A percentile compares a stretch with the other conserved stretches of the same genome.
phyloP scores from a whole-genome alignment of 116 monocot species.

The Papilionanthe hybrid region DNA sequence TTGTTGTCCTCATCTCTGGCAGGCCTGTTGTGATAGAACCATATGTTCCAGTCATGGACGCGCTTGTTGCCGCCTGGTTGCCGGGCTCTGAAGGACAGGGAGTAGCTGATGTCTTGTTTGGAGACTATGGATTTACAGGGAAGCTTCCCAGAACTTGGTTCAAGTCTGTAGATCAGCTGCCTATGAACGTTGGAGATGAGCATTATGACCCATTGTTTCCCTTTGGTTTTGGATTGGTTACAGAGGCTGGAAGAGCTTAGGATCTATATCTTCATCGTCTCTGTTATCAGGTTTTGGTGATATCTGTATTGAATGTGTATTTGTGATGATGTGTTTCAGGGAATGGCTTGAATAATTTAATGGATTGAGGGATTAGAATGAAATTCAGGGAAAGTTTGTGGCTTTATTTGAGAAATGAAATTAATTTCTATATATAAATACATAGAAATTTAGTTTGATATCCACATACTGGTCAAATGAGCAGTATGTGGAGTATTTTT shows the following conservation, averaged over 20 bases:
- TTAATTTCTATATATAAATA: too few species aligned
- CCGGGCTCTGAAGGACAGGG: constrained; percentile 63
- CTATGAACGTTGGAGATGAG: constrained; percentile 56
- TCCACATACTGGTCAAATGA: too few species aligned
- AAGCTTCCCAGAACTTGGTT: constrained; percentile 62
- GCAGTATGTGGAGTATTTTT: too few species aligned
- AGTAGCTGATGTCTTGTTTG: constrained; percentile 54
- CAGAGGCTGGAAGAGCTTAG: constrained; percentile 10
- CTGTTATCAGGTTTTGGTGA: background rate
- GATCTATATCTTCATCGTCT: background rate
- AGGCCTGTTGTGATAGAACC: constrained; percentile 61
- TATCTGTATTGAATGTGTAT: background rate
- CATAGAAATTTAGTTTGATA: too few species aligned
- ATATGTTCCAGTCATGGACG: constrained; percentile 30
- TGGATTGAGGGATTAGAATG: too few species aligned
- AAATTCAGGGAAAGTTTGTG: too few species aligned
- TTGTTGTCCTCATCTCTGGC: constrained; percentile 43
- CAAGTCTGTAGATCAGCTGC: constrained; percentile 54
- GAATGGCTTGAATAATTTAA: too few species aligned
- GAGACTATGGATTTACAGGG: constrained; percentile 52
- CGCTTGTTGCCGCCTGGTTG: constrained; percentile 64
- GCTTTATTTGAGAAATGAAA: too few species aligned
- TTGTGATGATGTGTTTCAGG: background rate
- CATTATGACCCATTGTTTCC: constrained; percentile 66
- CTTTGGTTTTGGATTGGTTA: constrained; percentile 49